Evolutionary conservation across 805 yeast species (phyloP), one percentile per base, ranked within the genome.

Genomic region (Pichia rugopelliculosa): DNA sequence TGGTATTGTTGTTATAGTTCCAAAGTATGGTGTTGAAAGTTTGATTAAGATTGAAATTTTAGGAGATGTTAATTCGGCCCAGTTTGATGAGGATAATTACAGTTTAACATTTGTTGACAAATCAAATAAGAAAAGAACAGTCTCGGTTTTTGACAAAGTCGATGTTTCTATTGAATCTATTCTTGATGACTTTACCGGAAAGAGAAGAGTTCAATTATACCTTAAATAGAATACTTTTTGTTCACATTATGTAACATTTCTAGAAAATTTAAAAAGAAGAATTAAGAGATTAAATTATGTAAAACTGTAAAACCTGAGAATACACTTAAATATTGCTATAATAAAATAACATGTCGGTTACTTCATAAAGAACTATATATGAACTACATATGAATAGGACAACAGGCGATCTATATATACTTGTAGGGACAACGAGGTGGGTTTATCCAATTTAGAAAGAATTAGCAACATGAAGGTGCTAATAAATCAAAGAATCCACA

Each of bases 11-110:
- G 95, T 93, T 9, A 69, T 93, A 42, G 97, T 93, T 36, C 98
- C 99, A 17, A 86, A 84, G 62, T 93, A 87, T 66, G 99, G 99
- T 47, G 88, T 93, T 43, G 99, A 93, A 69, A 91, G 96, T 50
- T 73, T 93, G 59, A 88, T 93, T 53, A 87, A 85, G 61, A 63
- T 89, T 50, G 95, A 88, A 56, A 80, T 79, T 53, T 64, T 91
- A 53, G 81, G 83, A 18, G 85, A 87, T 51, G 77, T 72, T 26
- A 72, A 75, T 48, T 73, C 80, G 30, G 83, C 84, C 11, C 68
- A 69, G 23, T 87, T 80, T 59, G 83, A 86, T 55, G 98, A 93
- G 66, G 90, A 86, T 24, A 76, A 74, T 51, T 93, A 79, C 59
- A 79, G 79, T 52, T 69, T 93, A 50, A 69, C 75, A 2, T 81